Conservation (phyloP, 345 rosid species). For the Mangifera indica region DNA sequence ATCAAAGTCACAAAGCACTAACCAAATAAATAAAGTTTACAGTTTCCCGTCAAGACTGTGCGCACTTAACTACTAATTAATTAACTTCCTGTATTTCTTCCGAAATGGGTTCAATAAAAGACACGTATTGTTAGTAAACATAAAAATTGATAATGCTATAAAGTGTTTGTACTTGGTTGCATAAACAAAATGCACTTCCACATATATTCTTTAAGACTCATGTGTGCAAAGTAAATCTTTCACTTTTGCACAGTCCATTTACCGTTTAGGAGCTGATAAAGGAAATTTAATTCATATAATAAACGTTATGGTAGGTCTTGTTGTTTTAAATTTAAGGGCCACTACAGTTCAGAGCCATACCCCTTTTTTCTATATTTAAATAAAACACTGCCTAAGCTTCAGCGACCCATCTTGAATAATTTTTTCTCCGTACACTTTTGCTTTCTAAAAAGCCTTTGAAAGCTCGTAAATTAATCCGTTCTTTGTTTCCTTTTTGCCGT, state of each 20-base stretch:
- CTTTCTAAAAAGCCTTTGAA: neutral
- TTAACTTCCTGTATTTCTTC: neutral
- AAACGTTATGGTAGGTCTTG: neutral
- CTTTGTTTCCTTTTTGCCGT: neutral
- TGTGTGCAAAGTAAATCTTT: neutral
- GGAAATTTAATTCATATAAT: neutral
- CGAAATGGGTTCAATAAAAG: neutral
- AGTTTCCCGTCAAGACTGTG: neutral
- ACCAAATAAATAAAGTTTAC: too few species aligned
- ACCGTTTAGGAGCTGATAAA: neutral
- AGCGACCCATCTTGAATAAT: neutral
- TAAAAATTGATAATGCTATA: neutral
- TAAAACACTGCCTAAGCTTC: neutral
- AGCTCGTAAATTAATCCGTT: neutral
- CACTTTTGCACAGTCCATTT: neutral
- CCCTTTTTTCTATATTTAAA: neutral
- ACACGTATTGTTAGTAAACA: neutral
- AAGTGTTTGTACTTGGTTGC: conserved; percentile 3
- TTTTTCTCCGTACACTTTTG: neutral
- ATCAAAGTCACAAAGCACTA: too few species aligned
- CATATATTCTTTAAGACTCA: neutral
- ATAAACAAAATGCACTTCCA: conserved; percentile 7
- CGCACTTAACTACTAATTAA: too few species aligned
- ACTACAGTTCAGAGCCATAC: neutral
- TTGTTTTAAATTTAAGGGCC: neutral